phyloP scores from a whole-genome alignment of 345 rosid species.

The Cardiospermum halicacabum region DNA sequence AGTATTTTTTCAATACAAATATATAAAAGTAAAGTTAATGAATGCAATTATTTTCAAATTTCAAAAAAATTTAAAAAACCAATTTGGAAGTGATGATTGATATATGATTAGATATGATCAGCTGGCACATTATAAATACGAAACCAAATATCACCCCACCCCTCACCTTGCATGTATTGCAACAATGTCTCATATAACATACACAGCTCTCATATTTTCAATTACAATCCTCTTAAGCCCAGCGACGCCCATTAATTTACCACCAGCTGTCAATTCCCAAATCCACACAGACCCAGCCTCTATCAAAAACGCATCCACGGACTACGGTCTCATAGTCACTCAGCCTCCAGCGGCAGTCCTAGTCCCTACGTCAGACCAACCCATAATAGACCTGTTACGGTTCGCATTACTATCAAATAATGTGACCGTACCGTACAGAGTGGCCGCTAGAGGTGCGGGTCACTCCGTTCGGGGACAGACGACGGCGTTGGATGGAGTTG shows the following conservation, averaged over 20 bases:
- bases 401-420: conserved; percentile 21
- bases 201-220: background rate
- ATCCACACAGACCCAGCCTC: conserved; percentile 24
- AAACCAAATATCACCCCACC: no score
- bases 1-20: no score
- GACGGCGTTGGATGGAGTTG: conserved; percentile 35
- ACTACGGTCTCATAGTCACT: conserved; percentile 35
- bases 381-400: conserved; percentile 26
- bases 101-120: no score
- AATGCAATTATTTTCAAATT: no score
- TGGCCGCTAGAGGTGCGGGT: conserved; percentile 42
- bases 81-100: no score
- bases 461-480: conserved; percentile 48
- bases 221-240: background rate
- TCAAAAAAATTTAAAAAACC: no score
- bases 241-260: background rate
- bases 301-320: conserved; percentile 27
- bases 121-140: no score
- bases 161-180: background rate
- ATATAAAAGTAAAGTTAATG: no score
- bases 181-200: background rate
- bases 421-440: conserved; percentile 15
- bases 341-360: conserved; percentile 36
- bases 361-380: conserved; percentile 25
- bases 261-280: background rate